Evolutionary conservation across 129 eudicot species (phyloP).

Genomic region (Oenanthe sinensis): DNA sequence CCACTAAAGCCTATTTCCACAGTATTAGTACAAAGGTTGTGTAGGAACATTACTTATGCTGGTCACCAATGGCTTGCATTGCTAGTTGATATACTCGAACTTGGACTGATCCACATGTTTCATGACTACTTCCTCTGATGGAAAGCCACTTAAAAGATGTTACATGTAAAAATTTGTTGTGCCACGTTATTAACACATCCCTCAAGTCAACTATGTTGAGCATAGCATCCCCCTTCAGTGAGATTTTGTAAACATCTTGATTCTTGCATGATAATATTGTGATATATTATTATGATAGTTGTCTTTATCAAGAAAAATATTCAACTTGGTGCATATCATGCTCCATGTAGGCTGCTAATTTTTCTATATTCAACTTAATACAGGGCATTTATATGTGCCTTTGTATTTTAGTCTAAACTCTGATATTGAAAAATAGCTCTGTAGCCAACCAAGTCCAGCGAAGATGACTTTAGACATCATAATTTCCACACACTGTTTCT

Average conservation of each 20-base stretch:
- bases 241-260: background rate
- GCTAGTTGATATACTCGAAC: background rate
- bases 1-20: background rate
- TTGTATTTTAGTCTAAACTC: background rate
- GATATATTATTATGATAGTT: background rate
- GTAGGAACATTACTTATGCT: background rate
- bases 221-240: background rate
- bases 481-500: background rate
- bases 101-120: background rate
- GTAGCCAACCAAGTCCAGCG: background rate
- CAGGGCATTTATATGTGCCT: background rate
- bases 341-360: background rate
- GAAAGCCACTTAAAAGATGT: background rate
- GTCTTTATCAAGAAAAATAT: background rate
- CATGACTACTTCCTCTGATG: background rate
- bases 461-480: background rate
- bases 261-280: background rate
- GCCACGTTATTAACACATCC: slow-evolving; percentile 1
- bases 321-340: background rate
- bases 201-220: background rate
- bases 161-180: background rate
- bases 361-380: background rate
- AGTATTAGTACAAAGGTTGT: background rate
- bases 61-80: background rate
- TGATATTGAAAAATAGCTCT: background rate